Base-by-base conservation (phyloP, 257 asterid species). In the Gynochthodes officinalis region DNA sequence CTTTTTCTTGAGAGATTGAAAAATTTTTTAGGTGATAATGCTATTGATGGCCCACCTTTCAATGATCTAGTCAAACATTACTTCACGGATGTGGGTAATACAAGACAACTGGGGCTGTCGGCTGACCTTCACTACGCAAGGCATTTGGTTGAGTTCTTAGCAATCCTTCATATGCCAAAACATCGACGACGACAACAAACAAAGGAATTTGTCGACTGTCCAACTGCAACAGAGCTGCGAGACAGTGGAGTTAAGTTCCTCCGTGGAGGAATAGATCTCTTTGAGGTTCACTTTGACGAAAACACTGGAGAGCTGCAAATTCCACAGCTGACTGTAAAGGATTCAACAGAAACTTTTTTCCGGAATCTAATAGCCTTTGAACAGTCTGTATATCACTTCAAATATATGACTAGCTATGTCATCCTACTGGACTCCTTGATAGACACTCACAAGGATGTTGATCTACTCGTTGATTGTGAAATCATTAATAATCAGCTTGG, bases 381-480 rank as follows among this genome's bases (percentile, higher is more conserved):
- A n/a, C n/a, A 79, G 28, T 70, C 67, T 12, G 74, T 71, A 0
- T 70, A 75, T 74, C n/a, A 64, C 30, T 49, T 65, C 16, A 58
- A 52, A 23, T 50, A 79, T 5, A 75, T 75, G 10, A 79, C 80
- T 16, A 75, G 80, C 66, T 79, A 79, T 59, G 74, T 75, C 48
- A 71, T 75, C 33, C 72, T 79, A 30, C 70, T 79, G 83, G 83
- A 79, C 66, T 68, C 74, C 69, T 40, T 79, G 42, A 79, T 79
- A 70, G 50, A 79, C 80, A 71, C 80, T 5, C 7, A 28, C 10
- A 25, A 53, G 15, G 80, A 79, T 66, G 83, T 79, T 25, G 75
- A 46, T 30, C 42, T 79, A 50, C 80, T 79, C 16, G 67, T 66
- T 27, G 12, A 60, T 0, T 19, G 10, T 21, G 75, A 60, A 37